Percentiles rank a stretch among this genome's conserved stretches.
Conservation (phyloP, 2,329 filamentous ascomycete species). For the Arthrobotrys pseudoclavata region DNA sequence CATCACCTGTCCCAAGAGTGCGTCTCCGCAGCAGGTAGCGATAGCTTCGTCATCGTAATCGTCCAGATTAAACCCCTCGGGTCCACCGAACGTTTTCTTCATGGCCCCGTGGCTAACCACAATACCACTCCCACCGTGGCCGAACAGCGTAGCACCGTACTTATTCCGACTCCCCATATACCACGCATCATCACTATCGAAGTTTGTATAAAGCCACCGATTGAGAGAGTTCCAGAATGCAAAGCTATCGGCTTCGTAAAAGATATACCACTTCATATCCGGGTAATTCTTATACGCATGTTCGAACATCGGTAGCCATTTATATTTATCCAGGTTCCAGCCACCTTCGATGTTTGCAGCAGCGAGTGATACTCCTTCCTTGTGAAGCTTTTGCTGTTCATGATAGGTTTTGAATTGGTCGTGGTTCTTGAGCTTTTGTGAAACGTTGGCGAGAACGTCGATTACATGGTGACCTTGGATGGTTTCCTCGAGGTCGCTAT, state of each 20-base stretch:
- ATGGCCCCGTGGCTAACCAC: slow-evolving; percentile 47
- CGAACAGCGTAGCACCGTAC: slow-evolving; percentile 68
- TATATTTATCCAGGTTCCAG: slow-evolving; percentile 75
- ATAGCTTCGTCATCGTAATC: slow-evolving; percentile 44
- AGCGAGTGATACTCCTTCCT: slow-evolving; percentile 23
- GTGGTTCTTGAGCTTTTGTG: slow-evolving; percentile 66
- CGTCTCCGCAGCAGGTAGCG: slow-evolving; percentile 36
- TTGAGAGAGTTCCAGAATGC: slow-evolving; percentile 71
- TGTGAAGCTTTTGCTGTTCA: slow-evolving; percentile 65
- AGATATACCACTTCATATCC: slow-evolving; percentile 73
- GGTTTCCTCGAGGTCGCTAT: slow-evolving; percentile 71
- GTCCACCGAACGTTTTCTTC: slow-evolving; percentile 31
- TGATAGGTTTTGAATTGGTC: slow-evolving; percentile 69
- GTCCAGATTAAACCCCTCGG: slow-evolving; percentile 21
- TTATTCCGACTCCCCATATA: slow-evolving; percentile 71
- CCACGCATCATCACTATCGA: slow-evolving; percentile 68
- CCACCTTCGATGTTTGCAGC: slow-evolving; percentile 66
- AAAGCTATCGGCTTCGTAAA: slow-evolving; percentile 74
- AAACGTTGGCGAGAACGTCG: slow-evolving; percentile 65
- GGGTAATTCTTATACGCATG: slow-evolving; percentile 71
- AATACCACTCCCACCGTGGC: slow-evolving; percentile 71
- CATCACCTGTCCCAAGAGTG: slow-evolving; percentile 30
- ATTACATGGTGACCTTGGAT: slow-evolving; percentile 65
- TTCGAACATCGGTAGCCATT: slow-evolving; percentile 74
- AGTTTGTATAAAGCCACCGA: slow-evolving; percentile 67